Base-by-base conservation (phyloP, 2,329 filamentous ascomycete genomes). In the Claviceps maximensis region DNA sequence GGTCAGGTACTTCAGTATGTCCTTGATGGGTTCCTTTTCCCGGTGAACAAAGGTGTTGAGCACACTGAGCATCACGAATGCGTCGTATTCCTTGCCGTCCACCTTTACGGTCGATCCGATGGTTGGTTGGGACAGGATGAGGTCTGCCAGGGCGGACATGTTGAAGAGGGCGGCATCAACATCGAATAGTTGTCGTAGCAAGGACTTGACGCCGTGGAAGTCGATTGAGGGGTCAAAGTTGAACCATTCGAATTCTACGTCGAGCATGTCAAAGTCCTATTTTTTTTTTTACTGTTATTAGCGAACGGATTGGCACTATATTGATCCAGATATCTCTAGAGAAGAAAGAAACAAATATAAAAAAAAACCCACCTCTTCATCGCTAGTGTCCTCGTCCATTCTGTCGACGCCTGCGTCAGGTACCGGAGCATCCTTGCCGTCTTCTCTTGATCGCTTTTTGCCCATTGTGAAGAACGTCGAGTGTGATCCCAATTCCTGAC, bases 221-320 rank as follows among this genome's bases (percentile, higher is more conserved):
- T 98, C 93, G 61, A 95, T 78, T 8, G 86, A 82, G 2, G 87
- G 77, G 61, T 93, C 85, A 57, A 91, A 95, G 71, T 96, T 94
- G 74, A 97, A 98, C 87, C 89, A 97, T 73, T 98, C 93, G 63
- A 98, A 98, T 59, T 97, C 91, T 54, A 97, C 89, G 65, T 97
- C 85, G 59, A 98, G 82, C 67, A 91, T 86, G 65, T 95, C 87
- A 63, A 89, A 86, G 63, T 95, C 88, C 87, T 95, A 3, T 27
- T 27, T 23, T 23, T 46, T 27, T 27, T 17, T 15, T 17, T 29
- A n/a, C 6, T 17, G n/a, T 10, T 12, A 45, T 33, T 21, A 19
- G n/a, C 13, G 38, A 29, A 29, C n/a, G n/a, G n/a, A n/a, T n/a
- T n/a, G n/a, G n/a, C n/a, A n/a, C n/a, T n/a, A n/a, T n/a, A n/a